Evolutionary conservation across 2,329 filamentous ascomycete genomes (phyloP).

Genomic region (Alternaria novae-zelandiae): DNA sequence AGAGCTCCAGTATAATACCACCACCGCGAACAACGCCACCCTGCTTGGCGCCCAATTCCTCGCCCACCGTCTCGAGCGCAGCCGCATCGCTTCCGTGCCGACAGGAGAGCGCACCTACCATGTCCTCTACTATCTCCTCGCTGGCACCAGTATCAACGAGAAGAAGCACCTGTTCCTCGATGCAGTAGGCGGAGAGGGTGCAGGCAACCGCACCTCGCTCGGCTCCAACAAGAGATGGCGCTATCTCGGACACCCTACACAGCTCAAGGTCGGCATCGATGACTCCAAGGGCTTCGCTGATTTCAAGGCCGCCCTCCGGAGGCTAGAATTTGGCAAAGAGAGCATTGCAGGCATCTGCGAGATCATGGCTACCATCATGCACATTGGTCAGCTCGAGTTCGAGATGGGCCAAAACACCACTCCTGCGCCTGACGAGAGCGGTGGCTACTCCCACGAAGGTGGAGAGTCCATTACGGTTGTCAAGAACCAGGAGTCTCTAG

Average conservation of each 20-base stretch:
- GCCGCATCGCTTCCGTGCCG: conserved; percentile 87
- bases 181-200: conserved; percentile 54
- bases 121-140: conserved; percentile 90
- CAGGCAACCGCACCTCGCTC: conserved; percentile 61
- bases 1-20: conserved; percentile 95
- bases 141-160: conserved; percentile 88
- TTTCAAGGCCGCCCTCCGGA: conserved; percentile 93
- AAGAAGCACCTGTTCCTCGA: conserved; percentile 81
- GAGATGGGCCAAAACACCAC: conserved; percentile 80
- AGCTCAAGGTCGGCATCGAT: conserved; percentile 96
- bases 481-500: conserved; percentile 89
- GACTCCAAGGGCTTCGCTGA: conserved; percentile 95
- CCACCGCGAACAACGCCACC: conserved; percentile 80
- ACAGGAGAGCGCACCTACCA: conserved; percentile 98
- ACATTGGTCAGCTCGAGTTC: conserved; percentile 97
- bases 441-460: conserved; percentile 94
- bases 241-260: conserved; percentile 93
- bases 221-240: conserved; percentile 84
- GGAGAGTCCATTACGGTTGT: conserved; percentile 84
- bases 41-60: conserved; percentile 93
- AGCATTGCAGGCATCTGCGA: conserved; percentile 98
- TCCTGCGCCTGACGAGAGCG: conserved; percentile 84
- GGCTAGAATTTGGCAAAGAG: conserved; percentile 88
- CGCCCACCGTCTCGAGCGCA: conserved; percentile 90
- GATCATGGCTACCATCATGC: conserved; percentile 89